phyloP scores from a whole-genome alignment of 371 early-diverging fungal species.

The Saksenaea oblongispora region DNA sequence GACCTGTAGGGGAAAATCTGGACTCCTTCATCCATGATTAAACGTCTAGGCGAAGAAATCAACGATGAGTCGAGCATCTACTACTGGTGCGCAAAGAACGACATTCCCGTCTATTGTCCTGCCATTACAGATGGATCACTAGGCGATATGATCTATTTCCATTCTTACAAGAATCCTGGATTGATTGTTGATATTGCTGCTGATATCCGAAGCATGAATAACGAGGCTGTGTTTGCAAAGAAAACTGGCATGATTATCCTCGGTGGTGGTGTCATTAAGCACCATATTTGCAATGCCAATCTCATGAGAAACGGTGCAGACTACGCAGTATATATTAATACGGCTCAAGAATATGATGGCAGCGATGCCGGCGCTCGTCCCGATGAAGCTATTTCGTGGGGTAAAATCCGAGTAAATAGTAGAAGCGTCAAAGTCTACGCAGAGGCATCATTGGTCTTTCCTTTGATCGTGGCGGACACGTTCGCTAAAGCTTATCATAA shows the following conservation, averaged over 20 bases:
- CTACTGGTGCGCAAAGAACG: conserved; percentile 93
- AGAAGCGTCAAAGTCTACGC: conserved; percentile 91
- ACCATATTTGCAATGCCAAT: conserved; percentile 99
- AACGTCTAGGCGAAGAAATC: conserved; percentile 95
- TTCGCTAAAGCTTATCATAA: conserved; percentile 71
- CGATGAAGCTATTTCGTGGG: conserved; percentile 99
- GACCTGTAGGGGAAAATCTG: conserved; percentile 65
- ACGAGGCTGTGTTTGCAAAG: conserved; percentile 90
- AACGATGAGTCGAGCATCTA: conserved; percentile 93
- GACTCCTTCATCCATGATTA: conserved; percentile 95
- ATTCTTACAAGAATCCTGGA: conserved; percentile 93
- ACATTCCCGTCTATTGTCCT: conserved; percentile 98
- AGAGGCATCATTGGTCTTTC: conserved; percentile 97
- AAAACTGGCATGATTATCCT: conserved; percentile 98
- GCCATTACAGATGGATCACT: conserved; percentile 99
- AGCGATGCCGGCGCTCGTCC: conserved; percentile 99
- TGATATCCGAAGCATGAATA: conserved; percentile 96
- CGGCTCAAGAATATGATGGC: conserved; percentile 99
- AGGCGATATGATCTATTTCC: conserved; percentile 99
- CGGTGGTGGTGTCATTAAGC: conserved; percentile 99
- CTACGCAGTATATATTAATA: conserved; percentile 98
- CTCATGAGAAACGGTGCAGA: conserved; percentile 99
- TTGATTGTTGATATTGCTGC: conserved; percentile 94
- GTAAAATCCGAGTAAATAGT: conserved; percentile 93
- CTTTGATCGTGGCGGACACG: conserved; percentile 92